Base-by-base conservation (phyloP, 2,329 filamentous ascomycete species). In the Septoria linicola region DNA sequence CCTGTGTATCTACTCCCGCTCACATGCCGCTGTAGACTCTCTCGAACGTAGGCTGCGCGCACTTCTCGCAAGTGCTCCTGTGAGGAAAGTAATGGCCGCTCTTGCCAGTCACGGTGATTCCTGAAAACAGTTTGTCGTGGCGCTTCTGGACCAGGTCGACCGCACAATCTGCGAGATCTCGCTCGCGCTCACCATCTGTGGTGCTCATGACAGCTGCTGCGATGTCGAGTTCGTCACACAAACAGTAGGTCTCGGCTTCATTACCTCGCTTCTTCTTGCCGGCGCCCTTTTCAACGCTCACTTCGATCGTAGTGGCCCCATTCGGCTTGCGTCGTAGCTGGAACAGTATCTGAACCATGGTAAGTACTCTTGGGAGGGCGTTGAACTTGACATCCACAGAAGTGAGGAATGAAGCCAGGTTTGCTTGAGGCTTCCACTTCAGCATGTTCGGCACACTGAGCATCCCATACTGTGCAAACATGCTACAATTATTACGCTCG, bases 11-110 rank as follows among this genome's bases (percentile, higher is more conserved):
- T 27, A n/a, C n/a, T 8, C n/a, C 14, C 41, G 10, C 21, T 51
- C 21, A 53, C 11, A 49, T 34, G n/a, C 56, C 54, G 11, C 53
- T 53, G 41, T 54, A 59, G 27, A 59, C 42, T n/a, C 49, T 53
- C 51, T 55, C 45, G 11, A 54, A 53, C 8, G 48, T 55, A 3
- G 27, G 17, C 46, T 54, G 54, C 21, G 41, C 30, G 31, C 57
- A 59, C 31, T 17, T 46, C 17, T 21, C 40, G 45, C 57, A 59
- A 11, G 35, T 41, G 13, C 30, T 19, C 8, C 49, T 19, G 2
- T 32, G 13, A 7, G 43, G 47, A 27, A 45, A 46, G 30, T 41
- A 47, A 16, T 43, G 45, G 32, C 25, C 23, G 10, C 16, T 42
- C 42, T 51, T 51, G 34, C 20, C 21, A 19, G 10, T 43, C 35